phyloP scores from a whole-genome alignment of 2,329 filamentous ascomycete genomes.

The Cercospora sp. region DNA sequence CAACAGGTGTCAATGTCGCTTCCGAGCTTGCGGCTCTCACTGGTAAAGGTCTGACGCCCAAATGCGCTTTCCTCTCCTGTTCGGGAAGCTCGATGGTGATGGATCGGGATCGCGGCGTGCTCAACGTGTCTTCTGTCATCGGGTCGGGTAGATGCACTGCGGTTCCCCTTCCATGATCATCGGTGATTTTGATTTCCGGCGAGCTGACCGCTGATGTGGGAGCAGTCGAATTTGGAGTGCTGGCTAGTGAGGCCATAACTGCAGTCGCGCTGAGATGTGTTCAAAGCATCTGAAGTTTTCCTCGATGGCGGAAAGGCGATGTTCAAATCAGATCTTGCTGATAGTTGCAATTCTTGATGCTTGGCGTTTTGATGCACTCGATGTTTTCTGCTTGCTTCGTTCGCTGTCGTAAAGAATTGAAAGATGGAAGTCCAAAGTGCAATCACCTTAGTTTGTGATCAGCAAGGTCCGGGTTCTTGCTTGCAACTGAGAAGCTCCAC shows the following conservation, averaged over 20 bases:
- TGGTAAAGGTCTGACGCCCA: not conserved
- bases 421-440: not conserved
- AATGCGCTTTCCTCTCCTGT: not conserved
- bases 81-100: slow-evolving; percentile 4
- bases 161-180: slow-evolving; percentile 8
- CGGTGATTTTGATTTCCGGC: slow-evolving; percentile 11
- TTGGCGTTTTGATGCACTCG: not conserved
- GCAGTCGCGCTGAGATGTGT: not conserved
- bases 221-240: not conserved
- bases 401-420: not conserved
- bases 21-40: slow-evolving; percentile 6
- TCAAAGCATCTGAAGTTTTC: not conserved
- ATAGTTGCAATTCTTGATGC: not conserved
- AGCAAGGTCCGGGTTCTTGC: slow-evolving; percentile 2
- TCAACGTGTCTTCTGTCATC: slow-evolving; percentile 1
- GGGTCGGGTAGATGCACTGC: slow-evolving; percentile 7
- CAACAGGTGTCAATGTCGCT: slow-evolving; percentile 1
- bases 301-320: not conserved
- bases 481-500: not conserved
- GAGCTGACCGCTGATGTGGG: slow-evolving; percentile 10
- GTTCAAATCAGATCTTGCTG: not conserved
- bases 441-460: not conserved
- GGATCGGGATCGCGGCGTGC: not conserved
- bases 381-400: not conserved
- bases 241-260: slow-evolving; percentile 7